Base-by-base conservation (phyloP, 495 filamentous ascomycete species). In the Tricharina praecox region DNA sequence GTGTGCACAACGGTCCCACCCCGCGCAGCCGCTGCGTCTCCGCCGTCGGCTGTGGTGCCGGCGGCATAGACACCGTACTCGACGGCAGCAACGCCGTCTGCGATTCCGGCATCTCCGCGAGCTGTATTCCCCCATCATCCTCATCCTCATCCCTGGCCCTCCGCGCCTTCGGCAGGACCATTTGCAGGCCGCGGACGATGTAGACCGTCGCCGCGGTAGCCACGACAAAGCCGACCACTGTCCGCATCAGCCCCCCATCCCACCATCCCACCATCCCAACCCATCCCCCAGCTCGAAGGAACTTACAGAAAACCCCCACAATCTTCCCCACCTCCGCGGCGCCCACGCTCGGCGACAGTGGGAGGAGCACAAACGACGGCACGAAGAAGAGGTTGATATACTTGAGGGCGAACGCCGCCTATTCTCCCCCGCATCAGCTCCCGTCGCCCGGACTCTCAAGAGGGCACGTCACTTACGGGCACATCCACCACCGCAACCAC, bases 351-450 rank as follows among this genome's bases (percentile, higher is more conserved):
- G 67, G 63, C 48, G 68, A 71, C 15, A 75, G 62, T 11, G 72
- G 70, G 13, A 75, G 53, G 3, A 74, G 60, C 3, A 75, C 65
- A 62, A 75, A 74, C 23, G 65, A 67, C 26, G 71, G 71, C 0
- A 66, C 71, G 43, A 74, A 74, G 45, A 73, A 65, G 26, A 74
- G 61, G 50, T 68, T 74, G 43, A 76, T 71, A 58, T 70, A 73
- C 36, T 66, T 64, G 13, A 75, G 59, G n/a, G 69, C 61, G 63
- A 72, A 75, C 11, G 67, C 66, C 26, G 66, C 67, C 72, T 73
- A 50, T 0, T 7, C 11, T 16, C 1, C 3, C 18, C 25, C 18
- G n/a, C 13, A n/a, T 20, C 26, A 19, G 16, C 10, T 15, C 11
- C 5, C 10, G 26, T 43, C 16, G 16, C 33, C 9, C 24, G 15